A percentile compares a stretch with the other conserved stretches of the same genome.
Conservation (phyloP, 2,329 filamentous ascomycete genomes). For the Colletotrichum filicis region DNA sequence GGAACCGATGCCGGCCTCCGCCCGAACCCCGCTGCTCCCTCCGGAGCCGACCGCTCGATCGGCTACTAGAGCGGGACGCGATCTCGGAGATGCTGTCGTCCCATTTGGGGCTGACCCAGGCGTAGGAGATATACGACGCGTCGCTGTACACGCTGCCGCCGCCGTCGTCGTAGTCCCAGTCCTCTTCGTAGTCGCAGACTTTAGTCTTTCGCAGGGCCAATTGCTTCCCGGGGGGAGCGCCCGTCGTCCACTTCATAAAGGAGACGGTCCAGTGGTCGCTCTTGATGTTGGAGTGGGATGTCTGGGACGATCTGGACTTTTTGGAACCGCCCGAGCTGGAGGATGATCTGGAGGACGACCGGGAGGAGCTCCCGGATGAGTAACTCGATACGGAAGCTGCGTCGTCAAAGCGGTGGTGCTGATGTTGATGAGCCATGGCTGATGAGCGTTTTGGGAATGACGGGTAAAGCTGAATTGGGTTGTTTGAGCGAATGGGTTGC, state of each 20-base stretch:
- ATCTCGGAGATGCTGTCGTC: constrained; percentile 33
- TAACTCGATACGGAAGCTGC: constrained; percentile 25
- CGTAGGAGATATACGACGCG: constrained; percentile 22
- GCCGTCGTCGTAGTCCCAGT: constrained; percentile 30
- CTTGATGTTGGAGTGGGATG: constrained; percentile 30
- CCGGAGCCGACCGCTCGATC: constrained; percentile 15
- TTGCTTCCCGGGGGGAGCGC: constrained; percentile 25
- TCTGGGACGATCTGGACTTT: constrained; percentile 31
- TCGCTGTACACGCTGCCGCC: constrained; percentile 21
- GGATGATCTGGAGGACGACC: constrained; percentile 30
- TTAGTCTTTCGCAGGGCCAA: constrained; percentile 31
- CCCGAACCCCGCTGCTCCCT: not conserved
- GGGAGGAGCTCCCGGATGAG: constrained; percentile 26
- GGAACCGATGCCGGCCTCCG: constrained; percentile 6
- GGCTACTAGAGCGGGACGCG: constrained; percentile 18
- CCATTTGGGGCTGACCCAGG: constrained; percentile 32
- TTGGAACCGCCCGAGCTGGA: constrained; percentile 32
- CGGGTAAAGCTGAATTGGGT: not conserved
- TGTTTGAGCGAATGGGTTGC: not conserved
- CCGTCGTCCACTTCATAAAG: constrained; percentile 35
- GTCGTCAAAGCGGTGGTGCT: constrained; percentile 19
- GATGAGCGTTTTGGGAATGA: not conserved
- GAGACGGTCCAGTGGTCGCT: constrained; percentile 29
- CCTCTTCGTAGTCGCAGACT: constrained; percentile 15
- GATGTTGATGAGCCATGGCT: constrained; percentile 27